Conservation (phyloP, 2,329 filamentous ascomycete genomes). For the Ophiocordyceps camponoti-leonardi region DNA sequence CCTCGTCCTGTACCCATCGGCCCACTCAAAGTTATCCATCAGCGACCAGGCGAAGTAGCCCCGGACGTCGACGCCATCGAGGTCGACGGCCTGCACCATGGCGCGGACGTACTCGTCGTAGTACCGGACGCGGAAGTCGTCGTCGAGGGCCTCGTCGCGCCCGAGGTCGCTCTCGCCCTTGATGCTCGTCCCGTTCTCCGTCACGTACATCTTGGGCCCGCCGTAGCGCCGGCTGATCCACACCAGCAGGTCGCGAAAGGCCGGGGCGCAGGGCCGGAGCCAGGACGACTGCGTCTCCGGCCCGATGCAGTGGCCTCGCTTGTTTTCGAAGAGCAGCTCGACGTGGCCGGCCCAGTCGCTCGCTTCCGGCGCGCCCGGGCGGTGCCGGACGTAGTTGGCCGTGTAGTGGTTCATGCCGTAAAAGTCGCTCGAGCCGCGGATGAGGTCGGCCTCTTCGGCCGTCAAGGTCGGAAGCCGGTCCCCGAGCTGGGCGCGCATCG, state of each 20-base stretch:
- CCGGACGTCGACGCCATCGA: conserved; percentile 62
- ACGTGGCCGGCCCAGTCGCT: conserved; percentile 63
- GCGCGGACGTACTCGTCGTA: conserved; percentile 62
- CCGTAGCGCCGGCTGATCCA: conserved; percentile 67
- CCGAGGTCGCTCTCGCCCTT: conserved; percentile 68
- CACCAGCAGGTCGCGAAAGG: conserved; percentile 60
- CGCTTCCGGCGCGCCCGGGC: conserved; percentile 37
- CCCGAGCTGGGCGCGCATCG: conserved; percentile 68
- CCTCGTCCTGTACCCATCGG: conserved; percentile 76
- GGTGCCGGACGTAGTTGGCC: conserved; percentile 70
- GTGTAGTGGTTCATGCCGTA: conserved; percentile 94
- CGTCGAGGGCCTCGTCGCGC: conserved; percentile 53
- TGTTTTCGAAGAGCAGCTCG: conserved; percentile 53
- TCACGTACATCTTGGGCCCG: conserved; percentile 66
- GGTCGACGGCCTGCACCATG: conserved; percentile 51
- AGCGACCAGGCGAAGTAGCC: conserved; percentile 80
- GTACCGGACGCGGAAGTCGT: conserved; percentile 69
- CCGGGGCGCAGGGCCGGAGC: conserved; percentile 58
- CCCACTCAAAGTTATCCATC: conserved; percentile 85
- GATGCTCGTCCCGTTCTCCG: conserved; percentile 74
- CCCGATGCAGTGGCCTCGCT: conserved; percentile 57
- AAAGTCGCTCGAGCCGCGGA: conserved; percentile 79
- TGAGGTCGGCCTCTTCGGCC: conserved; percentile 51
- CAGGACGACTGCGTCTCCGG: conserved; percentile 69
- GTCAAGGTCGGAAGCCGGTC: conserved; percentile 61